phyloP scores from a whole-genome alignment of 371 early-diverging fungal species.

The Neoconidiobolus thromboides region DNA sequence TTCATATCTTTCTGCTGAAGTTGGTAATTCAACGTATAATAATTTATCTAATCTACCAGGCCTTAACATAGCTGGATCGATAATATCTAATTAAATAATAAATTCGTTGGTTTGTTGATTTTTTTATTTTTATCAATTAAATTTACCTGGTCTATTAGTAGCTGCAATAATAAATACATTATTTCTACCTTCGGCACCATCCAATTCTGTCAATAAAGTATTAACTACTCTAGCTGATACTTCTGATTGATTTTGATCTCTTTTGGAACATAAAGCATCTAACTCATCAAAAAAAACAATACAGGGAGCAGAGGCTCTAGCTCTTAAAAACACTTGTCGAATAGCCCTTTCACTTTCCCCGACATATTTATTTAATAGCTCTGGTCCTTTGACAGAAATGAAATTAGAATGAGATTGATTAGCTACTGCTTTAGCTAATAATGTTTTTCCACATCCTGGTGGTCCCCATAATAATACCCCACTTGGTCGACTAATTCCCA shows the following conservation, averaged over 20 bases:
- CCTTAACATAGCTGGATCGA: conserved; percentile 96
- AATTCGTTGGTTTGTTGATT: background rate
- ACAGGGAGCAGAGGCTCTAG: conserved; percentile 88
- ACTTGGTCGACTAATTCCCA: conserved; percentile 84
- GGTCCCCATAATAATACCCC: conserved; percentile 99
- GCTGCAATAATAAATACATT: conserved; percentile 96
- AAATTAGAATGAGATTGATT: conserved; percentile 96
- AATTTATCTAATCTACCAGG: conserved; percentile 98
- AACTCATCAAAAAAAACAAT: conserved; percentile 99
- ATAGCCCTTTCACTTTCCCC: conserved; percentile 98
- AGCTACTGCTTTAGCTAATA: conserved; percentile 97
- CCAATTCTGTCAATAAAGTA: conserved; percentile 92
- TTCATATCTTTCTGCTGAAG: conserved; percentile 59
- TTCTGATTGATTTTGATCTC: conserved; percentile 69
- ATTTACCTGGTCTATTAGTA: conserved; percentile 82
- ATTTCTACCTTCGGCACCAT: conserved; percentile 79
- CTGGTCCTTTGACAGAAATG: conserved; percentile 98
- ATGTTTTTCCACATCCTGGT: conserved; percentile 99
- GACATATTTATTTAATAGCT: conserved; percentile 98
- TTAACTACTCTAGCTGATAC: conserved; percentile 93
- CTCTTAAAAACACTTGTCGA: conserved; percentile 93
- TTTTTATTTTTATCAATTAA: background rate
- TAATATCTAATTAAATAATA: conserved; percentile 42
- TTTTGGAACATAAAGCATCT: conserved; percentile 79
- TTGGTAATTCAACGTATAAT: conserved; percentile 89